Base-by-base conservation (phyloP, 371 early-diverging fungal genomes). In the Mortierella sp. region DNA sequence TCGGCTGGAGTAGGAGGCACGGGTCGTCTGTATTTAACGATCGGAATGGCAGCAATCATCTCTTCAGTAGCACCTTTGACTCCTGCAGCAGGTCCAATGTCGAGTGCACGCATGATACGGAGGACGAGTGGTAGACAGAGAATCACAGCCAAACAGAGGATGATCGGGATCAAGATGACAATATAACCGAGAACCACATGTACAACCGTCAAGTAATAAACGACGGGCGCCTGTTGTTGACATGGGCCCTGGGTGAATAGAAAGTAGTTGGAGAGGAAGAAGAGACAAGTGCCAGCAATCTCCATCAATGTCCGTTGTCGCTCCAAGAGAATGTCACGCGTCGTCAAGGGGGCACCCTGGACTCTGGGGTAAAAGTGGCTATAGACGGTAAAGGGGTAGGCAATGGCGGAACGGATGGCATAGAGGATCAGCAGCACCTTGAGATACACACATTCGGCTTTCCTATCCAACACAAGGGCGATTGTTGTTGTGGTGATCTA, bases 211-310 rank as follows among this genome's bases (percentile, higher is more conserved):
- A 87, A 68, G 52, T 88, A 87, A 67, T 88, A 92, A 1, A 93
- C 66, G 28, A 85, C 84, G 0, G 88, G 87, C 23, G 91, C 90
- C 11, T 82, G 82, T 6, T 74, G 57, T 23, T 84, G 83, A 68
- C 90, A 91, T 4, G 72, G 80, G 5, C 81, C 72, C 15, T 85
- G 84, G 4, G 88, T 83, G 66, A 92, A 92, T 16, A 91, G 64
- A 71, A 91, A 85, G 66, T 90, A 89, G 68, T 93, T 93, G 68
- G 92, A 91, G 66, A 90, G 75, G 46, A 94, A 84, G 80, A 93
- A 93, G 81, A 92, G 84, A 48, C 90, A 82, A 3, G 89, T 85
- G 11, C 87, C 89, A 82, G 88, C 83, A 18, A 91, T 62, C 71
- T 90, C 89, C 59, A 93, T 70, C 57, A 89, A 70, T 19, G 88